Base-by-base conservation (phyloP, 441 rosid genomes). In the Erodium texanum region DNA sequence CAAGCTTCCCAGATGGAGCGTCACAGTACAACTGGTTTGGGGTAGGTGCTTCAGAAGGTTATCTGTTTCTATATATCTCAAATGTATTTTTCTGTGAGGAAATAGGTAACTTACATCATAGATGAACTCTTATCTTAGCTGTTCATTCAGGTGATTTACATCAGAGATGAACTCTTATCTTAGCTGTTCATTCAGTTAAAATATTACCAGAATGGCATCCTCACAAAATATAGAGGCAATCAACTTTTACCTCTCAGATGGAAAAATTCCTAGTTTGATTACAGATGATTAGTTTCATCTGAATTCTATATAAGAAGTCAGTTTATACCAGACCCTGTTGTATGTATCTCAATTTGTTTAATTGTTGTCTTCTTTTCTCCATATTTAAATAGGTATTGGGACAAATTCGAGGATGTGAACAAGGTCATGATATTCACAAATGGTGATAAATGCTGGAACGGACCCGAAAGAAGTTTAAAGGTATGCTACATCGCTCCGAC, bases 401-500 rank as follows among this genome's bases (percentile, higher is more conserved):
- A 89, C 62, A 88, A 89, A 79, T 90, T 90, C 34, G 97, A 92
- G 71, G 91, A 86, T 52, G 83, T 87, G 0, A 79, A 88, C 81
- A 80, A 76, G 18, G 50, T 63, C 71, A 86, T 95, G 99, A 50
- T 85, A 62, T 95, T 88, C 76, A 80, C 89, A 65, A 82, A 78
- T 66, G 99, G 98, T 1, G 98, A 92, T 14, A 82, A 68, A 76
- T 92, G 98, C 81, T 95, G 99, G 98, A 95, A 92, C 73, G 99
- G 99, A 62, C 98, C 98, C 2, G 89, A 90, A 74, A 83, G 99
- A 83, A 90, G 96, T 76, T 52, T 92, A 68, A 92, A 87, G 96
- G 99, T 90, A 7, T 32, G 36, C 36, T 32, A 32, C 36, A 32
- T 32, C 6, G 5, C 36, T 32, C 36, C 3, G 6, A 32, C 36